A percentile compares a stretch with the other conserved stretches of the same genome.
phyloP scores from a whole-genome alignment of 2,329 filamentous ascomycete species.

The Colletotrichum higginsianum region DNA sequence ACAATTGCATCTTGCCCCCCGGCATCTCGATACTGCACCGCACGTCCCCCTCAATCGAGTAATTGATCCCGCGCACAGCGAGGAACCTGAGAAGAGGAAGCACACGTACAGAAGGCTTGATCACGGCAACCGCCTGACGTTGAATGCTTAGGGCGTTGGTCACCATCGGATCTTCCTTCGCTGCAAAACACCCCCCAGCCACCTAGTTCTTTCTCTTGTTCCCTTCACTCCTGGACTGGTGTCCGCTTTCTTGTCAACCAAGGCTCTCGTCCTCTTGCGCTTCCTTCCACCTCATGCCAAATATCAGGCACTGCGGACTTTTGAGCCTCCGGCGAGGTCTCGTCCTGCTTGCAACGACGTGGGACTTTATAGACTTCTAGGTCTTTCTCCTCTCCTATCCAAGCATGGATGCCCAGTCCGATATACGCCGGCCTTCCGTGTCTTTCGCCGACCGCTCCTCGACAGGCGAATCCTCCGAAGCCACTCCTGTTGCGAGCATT shows the following conservation, averaged over 20 bases:
- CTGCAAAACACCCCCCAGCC: not conserved
- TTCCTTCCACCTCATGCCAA: conserved; percentile 35
- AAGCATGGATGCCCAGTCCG: conserved; percentile 30
- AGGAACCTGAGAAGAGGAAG: conserved; percentile 10
- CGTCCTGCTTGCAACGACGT: conserved; percentile 28
- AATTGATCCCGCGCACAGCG: not conserved
- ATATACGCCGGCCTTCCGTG: conserved; percentile 30
- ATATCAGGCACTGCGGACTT: conserved; percentile 25
- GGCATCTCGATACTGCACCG: conserved; percentile 25
- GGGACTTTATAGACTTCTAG: conserved; percentile 27
- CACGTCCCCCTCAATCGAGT: conserved; percentile 24
- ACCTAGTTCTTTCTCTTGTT: not conserved
- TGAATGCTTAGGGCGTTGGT: not conserved
- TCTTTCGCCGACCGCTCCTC: conserved; percentile 21
- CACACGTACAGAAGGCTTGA: conserved; percentile 5
- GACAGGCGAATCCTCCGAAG: conserved; percentile 27
- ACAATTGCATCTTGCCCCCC: conserved; percentile 25
- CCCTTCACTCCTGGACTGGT: not conserved
- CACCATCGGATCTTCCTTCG: not conserved
- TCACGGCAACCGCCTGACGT: conserved; percentile 3
- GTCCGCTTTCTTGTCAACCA: not conserved
- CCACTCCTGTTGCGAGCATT: conserved; percentile 32
- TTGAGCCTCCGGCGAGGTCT: conserved; percentile 36
- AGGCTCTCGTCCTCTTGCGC: not conserved
- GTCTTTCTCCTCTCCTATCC: conserved; percentile 18